A percentile compares a stretch with the other conserved stretches of the same genome.
phyloP scores from a whole-genome alignment of 345 rosid genomes.

The Syzygium aqueum region DNA sequence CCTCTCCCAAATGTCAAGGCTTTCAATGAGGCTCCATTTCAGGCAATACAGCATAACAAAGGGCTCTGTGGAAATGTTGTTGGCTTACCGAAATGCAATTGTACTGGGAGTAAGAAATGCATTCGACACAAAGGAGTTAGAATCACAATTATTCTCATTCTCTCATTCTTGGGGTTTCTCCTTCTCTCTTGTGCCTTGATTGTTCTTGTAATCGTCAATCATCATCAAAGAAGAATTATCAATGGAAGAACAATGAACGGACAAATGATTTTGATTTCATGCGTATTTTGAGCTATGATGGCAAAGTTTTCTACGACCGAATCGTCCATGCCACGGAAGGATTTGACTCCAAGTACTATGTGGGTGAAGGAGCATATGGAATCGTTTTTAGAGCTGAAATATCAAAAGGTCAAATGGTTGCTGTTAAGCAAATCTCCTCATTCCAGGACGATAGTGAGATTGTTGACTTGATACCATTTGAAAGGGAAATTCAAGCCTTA shows the following conservation, averaged over 20 bases:
- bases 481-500: neutral
- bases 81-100: neutral
- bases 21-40: neutral
- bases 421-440: neutral
- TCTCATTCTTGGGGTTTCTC: neutral
- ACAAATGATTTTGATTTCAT: neutral
- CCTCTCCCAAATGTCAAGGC: neutral
- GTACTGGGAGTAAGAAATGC: neutral
- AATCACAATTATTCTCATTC: neutral
- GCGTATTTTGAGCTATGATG: neutral
- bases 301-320: neutral
- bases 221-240: neutral
- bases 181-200: neutral
- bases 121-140: neutral
- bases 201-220: neutral
- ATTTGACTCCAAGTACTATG: neutral
- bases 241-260: neutral
- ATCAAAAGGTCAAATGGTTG: neutral
- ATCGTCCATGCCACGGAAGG: neutral
- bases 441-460: neutral
- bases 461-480: neutral
- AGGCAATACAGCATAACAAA: neutral
- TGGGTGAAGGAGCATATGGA: neutral
- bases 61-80: neutral
- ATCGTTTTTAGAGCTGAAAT: neutral